Percentiles rank a stretch among this genome's conserved stretches.
phyloP scores from a whole-genome alignment of 2,329 filamentous ascomycete species.

The Botrytis fabae region DNA sequence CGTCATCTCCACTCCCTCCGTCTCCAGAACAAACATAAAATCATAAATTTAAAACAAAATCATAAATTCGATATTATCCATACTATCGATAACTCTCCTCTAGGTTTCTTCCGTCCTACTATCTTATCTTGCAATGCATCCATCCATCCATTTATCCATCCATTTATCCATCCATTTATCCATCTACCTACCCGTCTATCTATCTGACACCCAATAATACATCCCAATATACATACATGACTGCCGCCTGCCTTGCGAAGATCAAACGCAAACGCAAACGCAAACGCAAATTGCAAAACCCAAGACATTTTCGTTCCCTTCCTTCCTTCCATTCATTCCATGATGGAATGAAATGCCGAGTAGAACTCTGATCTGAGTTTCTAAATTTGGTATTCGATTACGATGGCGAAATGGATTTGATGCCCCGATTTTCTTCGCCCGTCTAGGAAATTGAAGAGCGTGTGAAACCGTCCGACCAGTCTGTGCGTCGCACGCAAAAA shows the following conservation, averaged over 20 bases:
- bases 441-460: not conserved
- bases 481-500: not conserved
- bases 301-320: not conserved
- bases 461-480: conserved; percentile 1
- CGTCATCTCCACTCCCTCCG: too few species aligned
- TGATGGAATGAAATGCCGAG: not conserved
- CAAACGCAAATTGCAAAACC: too few species aligned
- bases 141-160: too few species aligned
- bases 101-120: not conserved
- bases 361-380: not conserved
- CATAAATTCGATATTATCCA: not conserved
- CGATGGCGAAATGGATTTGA: not conserved
- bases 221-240: too few species aligned
- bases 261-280: not conserved
- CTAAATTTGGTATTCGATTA: not conserved
- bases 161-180: too few species aligned
- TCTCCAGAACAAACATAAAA: too few species aligned
- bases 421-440: not conserved
- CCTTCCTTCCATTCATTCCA: too few species aligned
- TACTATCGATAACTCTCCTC: not conserved
- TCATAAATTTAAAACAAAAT: not conserved
- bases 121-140: not conserved
- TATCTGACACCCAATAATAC: not conserved
- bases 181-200: too few species aligned
- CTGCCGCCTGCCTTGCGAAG: not conserved